Evolutionary conservation across 129 eudicot species (phyloP).

Genomic region (Flaveria bidentis): DNA sequence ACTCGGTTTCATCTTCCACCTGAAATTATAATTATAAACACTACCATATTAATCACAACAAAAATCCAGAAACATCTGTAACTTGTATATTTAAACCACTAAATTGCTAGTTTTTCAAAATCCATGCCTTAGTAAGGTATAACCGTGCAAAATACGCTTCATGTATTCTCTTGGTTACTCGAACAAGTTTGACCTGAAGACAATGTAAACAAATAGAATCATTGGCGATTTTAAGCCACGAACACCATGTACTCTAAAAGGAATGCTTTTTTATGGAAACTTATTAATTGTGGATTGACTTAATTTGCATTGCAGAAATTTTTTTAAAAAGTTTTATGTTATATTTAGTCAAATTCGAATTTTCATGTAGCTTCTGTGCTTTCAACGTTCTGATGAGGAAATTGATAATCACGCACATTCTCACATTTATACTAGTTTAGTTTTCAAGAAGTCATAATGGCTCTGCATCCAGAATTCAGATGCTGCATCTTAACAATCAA

Average conservation of each 20-base stretch:
- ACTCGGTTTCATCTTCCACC: slow-evolving; percentile 73
- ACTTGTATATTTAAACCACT: slow-evolving; percentile 11
- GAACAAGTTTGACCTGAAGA: slow-evolving; percentile 85
- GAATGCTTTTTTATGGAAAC: background rate
- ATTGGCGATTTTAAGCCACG: background rate
- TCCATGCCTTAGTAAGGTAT: slow-evolving; percentile 72
- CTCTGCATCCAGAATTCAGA: background rate
- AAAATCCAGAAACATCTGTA: background rate
- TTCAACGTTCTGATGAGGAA: background rate
- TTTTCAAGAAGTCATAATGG: background rate
- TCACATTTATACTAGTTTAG: background rate
- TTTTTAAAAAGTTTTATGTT: background rate
- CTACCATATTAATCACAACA: slow-evolving; percentile 17
- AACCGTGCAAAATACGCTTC: slow-evolving; percentile 89
- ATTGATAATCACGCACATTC: background rate
- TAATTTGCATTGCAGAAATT: background rate
- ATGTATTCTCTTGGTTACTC: slow-evolving; percentile 83
- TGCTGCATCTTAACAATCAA: background rate
- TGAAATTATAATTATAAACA: slow-evolving; percentile 35
- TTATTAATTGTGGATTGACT: background rate
- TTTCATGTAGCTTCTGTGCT: background rate
- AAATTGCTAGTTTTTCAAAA: slow-evolving; percentile 1
- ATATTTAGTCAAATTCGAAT: background rate
- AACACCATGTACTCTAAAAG: background rate
- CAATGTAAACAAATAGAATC: slow-evolving; percentile 15